phyloP scores from a whole-genome alignment of 2,329 filamentous ascomycete genomes.

The Colletotrichum scovillei region DNA sequence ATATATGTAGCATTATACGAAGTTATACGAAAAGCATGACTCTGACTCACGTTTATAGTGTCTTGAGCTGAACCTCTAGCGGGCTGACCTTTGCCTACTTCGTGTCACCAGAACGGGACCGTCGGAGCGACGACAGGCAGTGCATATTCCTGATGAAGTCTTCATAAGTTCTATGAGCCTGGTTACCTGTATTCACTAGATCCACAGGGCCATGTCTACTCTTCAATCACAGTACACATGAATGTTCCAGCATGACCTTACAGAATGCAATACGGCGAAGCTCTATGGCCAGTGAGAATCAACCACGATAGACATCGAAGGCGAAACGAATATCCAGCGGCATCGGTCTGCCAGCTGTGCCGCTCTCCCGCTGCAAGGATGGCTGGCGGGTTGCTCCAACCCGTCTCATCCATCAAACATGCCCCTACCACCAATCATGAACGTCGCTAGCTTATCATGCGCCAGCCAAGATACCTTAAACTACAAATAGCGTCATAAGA shows the following conservation, averaged over 20 bases:
- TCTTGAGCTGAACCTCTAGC: neutral
- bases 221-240: no score
- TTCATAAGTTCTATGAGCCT: no score
- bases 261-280: neutral
- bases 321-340: neutral
- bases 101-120: no score
- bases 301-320: neutral
- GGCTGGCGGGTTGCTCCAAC: neutral
- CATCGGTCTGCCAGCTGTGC: neutral
- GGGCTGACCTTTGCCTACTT: no score
- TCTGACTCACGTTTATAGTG: neutral
- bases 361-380: slow-evolving; percentile 23
- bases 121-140: no score
- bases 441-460: slow-evolving; percentile 16
- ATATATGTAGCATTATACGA: neutral
- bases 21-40: neutral
- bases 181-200: no score
- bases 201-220: no score
- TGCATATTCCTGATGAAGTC: no score
- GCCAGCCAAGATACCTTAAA: neutral
- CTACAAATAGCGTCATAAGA: slow-evolving; percentile 25
- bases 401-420: neutral
- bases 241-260: no score
- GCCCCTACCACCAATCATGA: slow-evolving; percentile 13
- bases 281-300: neutral